Evolutionary conservation across 2,329 filamentous ascomycete genomes (phyloP).

Genomic region (Clarireedia paspali): DNA sequence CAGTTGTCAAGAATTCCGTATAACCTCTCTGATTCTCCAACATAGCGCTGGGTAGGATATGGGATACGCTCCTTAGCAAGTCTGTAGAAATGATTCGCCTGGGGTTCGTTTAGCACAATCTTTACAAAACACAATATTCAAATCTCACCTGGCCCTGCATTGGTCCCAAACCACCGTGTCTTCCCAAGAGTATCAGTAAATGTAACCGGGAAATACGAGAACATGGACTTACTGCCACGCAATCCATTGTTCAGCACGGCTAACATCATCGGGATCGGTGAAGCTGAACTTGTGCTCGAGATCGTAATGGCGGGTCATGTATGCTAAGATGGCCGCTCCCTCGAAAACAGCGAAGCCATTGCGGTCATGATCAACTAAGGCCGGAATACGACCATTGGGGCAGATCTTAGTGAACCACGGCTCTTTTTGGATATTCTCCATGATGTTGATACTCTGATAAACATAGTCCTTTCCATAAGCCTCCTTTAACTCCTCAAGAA

Average conservation of each 20-base stretch:
- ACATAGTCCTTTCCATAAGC: constrained; percentile 55
- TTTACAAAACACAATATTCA: constrained; percentile 9
- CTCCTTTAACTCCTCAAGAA: constrained; percentile 60
- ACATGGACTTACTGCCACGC: constrained; percentile 44
- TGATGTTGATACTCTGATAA: constrained; percentile 50
- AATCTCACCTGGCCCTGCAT: background rate
- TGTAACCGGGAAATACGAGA: background rate
- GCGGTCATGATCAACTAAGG: constrained; percentile 59
- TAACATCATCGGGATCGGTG: constrained; percentile 40
- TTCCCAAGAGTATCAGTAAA: background rate
- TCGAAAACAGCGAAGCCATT: constrained; percentile 62
- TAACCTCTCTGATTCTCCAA: constrained; percentile 66
- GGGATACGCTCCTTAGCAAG: constrained; percentile 62
- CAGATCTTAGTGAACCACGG: constrained; percentile 55
- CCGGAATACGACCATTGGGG: constrained; percentile 60
- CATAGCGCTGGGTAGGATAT: constrained; percentile 66
- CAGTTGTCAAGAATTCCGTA: constrained; percentile 66
- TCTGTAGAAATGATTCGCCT: constrained; percentile 65
- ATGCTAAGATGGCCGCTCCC: constrained; percentile 64
- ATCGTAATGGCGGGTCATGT: constrained; percentile 68
- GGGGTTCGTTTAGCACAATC: constrained; percentile 41
- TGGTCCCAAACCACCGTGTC: constrained; percentile 7
- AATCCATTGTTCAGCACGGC: constrained; percentile 51
- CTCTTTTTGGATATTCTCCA: constrained; percentile 58
- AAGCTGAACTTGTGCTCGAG: constrained; percentile 59